Conservation (phyloP, 768 basidiomycete genomes). For the Pholiota conissans region DNA sequence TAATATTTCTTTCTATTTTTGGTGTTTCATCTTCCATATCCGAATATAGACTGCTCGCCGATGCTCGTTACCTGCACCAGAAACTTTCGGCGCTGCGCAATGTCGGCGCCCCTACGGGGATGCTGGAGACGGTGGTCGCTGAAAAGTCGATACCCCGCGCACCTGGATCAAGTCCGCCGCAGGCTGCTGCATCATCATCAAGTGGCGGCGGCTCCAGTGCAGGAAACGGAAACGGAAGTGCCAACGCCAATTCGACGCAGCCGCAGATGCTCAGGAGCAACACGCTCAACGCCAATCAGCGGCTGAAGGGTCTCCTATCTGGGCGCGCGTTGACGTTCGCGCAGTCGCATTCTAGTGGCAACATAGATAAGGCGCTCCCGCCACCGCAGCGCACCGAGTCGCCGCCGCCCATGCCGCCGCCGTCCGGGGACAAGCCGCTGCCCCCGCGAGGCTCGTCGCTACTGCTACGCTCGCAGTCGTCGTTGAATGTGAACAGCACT, state of each 20-base stretch:
- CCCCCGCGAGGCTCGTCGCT: too few relatives aligned
- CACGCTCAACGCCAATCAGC: slow-evolving; percentile 45
- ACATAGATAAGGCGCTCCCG: slow-evolving; percentile 23
- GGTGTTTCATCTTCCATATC: slow-evolving; percentile 1
- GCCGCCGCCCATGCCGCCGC: slow-evolving; percentile 25
- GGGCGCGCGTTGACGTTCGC: slow-evolving; percentile 34
- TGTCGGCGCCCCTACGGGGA: slow-evolving; percentile 66
- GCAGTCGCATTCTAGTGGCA: slow-evolving; percentile 23
- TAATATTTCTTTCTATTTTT: not conserved
- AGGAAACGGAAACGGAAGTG: slow-evolving; percentile 6
- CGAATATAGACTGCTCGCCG: slow-evolving; percentile 66
- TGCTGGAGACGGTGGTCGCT: slow-evolving; percentile 83
- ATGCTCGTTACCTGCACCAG: slow-evolving; percentile 75
- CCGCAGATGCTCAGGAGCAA: slow-evolving; percentile 33
- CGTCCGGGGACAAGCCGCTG: slow-evolving; percentile 24
- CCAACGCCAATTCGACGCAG: slow-evolving; percentile 20
- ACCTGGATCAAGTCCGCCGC: slow-evolving; percentile 1
- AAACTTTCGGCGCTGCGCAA: slow-evolving; percentile 77
- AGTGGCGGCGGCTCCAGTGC: not conserved
- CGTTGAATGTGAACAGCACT: not conserved
- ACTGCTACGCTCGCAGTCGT: not conserved
- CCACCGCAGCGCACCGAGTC: slow-evolving; percentile 21
- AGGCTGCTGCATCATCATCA: too few relatives aligned
- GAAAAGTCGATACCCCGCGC: slow-evolving; percentile 67
- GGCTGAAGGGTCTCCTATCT: slow-evolving; percentile 45